Base-by-base conservation (phyloP, 192 early-diverging fungal genomes). In the Entomortierella beljakovae region DNA sequence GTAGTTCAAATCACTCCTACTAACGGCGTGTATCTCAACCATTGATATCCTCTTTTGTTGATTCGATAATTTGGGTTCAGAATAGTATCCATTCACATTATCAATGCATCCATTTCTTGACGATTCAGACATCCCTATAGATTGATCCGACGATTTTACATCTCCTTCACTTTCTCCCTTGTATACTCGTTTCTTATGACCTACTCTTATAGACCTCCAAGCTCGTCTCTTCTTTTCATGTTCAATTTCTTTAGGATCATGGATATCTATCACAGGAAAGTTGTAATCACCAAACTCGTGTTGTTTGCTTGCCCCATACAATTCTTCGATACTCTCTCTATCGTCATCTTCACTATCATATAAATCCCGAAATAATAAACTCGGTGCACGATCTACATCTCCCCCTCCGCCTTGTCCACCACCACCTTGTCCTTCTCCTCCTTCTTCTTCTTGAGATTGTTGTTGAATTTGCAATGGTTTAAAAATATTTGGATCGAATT, bases 261-360 rank as follows among this genome's bases (percentile, higher is more conserved):
- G 35, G 6, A 61, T 57, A 56, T 86, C 87, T 23, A 86, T 81
- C 3, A 76, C 83, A 13, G 87, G 87, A 50, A 82, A 88, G 35
- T 88, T 88, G 55, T 88, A 86, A 49, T 88, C 87, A 8, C 87
- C 87, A 77, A 77, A 86, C 29, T 77, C 57, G 67, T 83, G 61
- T 22, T 72, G 58, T 26, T 81, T 69, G 57, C 85, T 85, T 9
- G 74, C 54, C 8, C 52, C 50, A 46, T 86, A 88, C 26, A 85
- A 57, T 13, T 68, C 59, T 25, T 74, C 71, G 15, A 72, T 25
- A 4, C 40, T 48, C 34, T 72, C 85, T 28, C 83, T 81, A n/a
- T 65, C 84, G 37, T 85, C 81, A 37, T 67, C 32, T 5, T 38
- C 50, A 26, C 6, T 4, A 25, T 55, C 22, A 31, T 64, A 61